These are phyloP conservation scores for Rhizomucor miehei DNA, from an alignment of 371 early-diverging fungal genomes.

Conservation along the genomic window DNA sequence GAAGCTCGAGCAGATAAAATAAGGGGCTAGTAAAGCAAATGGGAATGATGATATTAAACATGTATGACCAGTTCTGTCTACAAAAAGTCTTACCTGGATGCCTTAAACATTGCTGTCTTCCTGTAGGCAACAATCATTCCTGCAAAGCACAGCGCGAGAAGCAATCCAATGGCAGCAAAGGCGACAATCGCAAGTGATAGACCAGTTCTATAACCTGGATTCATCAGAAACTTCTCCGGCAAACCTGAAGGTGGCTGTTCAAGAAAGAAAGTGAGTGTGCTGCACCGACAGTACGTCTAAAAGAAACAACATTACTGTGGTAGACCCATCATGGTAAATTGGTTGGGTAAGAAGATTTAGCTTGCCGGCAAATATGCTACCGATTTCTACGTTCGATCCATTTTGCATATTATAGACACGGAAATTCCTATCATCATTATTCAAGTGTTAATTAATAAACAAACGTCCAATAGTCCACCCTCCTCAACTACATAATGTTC, in stretches of 20 bases:
- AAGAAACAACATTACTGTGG: not conserved
- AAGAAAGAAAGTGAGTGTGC: no score
- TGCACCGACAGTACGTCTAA: conserved; percentile 31
- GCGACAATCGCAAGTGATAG: conserved; percentile 41
- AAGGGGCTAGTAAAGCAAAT: conserved; percentile 38
- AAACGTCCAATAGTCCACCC: no score
- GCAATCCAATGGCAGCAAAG: conserved; percentile 37
- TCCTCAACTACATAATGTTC: no score
- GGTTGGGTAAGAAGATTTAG: conserved; percentile 46
- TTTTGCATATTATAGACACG: conserved; percentile 48
- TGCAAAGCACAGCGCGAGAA: conserved; percentile 27
- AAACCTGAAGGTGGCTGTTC: conserved; percentile 20
- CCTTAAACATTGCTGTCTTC: conserved; percentile 40
- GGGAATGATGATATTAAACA: no score
- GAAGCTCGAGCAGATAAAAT: conserved; percentile 49
- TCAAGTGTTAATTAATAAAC: no score
- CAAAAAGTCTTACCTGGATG: conserved; percentile 36
- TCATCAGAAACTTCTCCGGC: conserved; percentile 27
- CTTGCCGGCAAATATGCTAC: conserved; percentile 43
- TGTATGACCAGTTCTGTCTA: no score
- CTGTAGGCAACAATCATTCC: conserved; percentile 32
- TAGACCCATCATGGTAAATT: conserved; percentile 21
- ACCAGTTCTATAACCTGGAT: conserved; percentile 39
- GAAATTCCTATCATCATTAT: conserved; percentile 48
- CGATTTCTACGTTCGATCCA: conserved; percentile 38